These are phyloP conservation scores for Arabidopsis thaliana DNA, from an alignment of 345 rosid genomes.

Conservation along the genomic window TAIR10.1 NC_003074.8:10009501-10010000, in stretches of 20 bases:
- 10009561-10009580: neutral
- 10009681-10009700: slow-evolving; percentile 50
- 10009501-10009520: neutral
- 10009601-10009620: slow-evolving; percentile 15
- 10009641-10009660: slow-evolving; percentile 38
- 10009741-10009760: slow-evolving; percentile 57
- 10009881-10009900: slow-evolving; percentile 96
- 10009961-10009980: slow-evolving; percentile 67
- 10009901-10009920: slow-evolving; percentile 65
- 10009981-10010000: slow-evolving; percentile 73
- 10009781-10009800: slow-evolving; percentile 49
- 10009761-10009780: slow-evolving; percentile 61
- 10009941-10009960: slow-evolving; percentile 68
- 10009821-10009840: slow-evolving; percentile 44
- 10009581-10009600: slow-evolving; percentile 15
- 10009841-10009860: slow-evolving; percentile 77
- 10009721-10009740: slow-evolving; percentile 69
- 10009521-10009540: slow-evolving; percentile 1
- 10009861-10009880: slow-evolving; percentile 82
- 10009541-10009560: slow-evolving; percentile 17
- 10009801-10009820: slow-evolving; percentile 80
- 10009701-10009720: slow-evolving; percentile 86
- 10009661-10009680: neutral
- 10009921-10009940: slow-evolving; percentile 77
- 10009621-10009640: neutral